Conservation (phyloP, 2,329 filamentous ascomycete species). For the Calycina marina region DNA sequence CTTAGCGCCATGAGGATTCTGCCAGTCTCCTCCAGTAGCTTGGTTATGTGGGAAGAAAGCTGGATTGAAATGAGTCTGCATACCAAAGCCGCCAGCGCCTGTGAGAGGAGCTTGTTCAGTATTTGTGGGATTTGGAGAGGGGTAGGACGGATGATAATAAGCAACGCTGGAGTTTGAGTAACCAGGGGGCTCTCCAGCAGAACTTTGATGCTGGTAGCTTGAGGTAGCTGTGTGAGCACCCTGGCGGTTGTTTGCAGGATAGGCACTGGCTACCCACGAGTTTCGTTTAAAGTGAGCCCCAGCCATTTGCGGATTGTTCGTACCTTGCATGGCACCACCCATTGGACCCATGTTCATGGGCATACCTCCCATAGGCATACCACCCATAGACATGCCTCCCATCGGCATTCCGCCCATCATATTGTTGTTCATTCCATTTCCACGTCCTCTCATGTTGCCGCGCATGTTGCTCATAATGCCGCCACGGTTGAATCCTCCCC, state of each 20-base stretch:
- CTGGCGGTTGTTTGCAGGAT: background rate
- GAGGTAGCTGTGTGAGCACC: background rate
- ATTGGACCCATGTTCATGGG: slow-evolving; percentile 31
- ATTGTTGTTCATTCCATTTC: slow-evolving; percentile 34
- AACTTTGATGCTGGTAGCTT: background rate
- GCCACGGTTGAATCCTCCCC: slow-evolving; percentile 38
- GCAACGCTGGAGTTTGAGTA: background rate
- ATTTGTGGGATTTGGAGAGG: slow-evolving; percentile 8
- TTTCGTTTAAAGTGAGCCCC: slow-evolving; percentile 1
- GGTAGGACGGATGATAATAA: slow-evolving; percentile 2
- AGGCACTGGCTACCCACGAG: background rate
- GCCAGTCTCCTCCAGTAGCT: slow-evolving; percentile 39
- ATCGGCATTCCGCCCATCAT: slow-evolving; percentile 33
- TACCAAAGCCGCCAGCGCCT: slow-evolving; percentile 35
- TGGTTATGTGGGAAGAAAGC: slow-evolving; percentile 50
- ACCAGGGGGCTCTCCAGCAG: background rate
- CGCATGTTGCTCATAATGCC: slow-evolving; percentile 36
- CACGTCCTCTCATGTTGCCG: slow-evolving; percentile 40
- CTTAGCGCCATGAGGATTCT: slow-evolving; percentile 74
- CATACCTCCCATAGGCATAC: slow-evolving; percentile 28
- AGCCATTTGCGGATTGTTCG: slow-evolving; percentile 19
- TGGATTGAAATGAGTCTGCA: slow-evolving; percentile 58
- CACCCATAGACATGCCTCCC: slow-evolving; percentile 38
- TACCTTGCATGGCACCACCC: slow-evolving; percentile 42
- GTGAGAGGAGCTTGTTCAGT: slow-evolving; percentile 6